These are phyloP conservation scores for Haplosporangium sp. DNA, from an alignment of 371 early-diverging fungal genomes.

Conservation along the genomic window DNA sequence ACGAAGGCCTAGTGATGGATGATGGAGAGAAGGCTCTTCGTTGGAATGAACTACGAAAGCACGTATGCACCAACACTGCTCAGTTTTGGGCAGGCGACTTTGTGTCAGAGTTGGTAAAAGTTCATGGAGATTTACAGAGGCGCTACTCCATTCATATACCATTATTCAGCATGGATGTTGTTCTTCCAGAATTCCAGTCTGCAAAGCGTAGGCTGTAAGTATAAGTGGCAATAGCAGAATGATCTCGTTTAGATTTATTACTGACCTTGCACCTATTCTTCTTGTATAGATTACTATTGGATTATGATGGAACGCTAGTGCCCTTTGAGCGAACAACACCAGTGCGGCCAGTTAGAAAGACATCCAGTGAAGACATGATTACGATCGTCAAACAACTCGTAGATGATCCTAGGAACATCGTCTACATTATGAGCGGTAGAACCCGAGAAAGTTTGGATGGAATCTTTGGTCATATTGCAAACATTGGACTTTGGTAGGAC, in stretches of 20 bases:
- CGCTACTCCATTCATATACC: constrained; percentile 76
- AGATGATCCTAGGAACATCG: constrained; percentile 76
- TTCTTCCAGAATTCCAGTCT: constrained; percentile 60
- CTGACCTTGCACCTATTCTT: background rate
- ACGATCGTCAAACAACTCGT: constrained; percentile 70
- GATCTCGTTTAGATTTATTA: too few species aligned
- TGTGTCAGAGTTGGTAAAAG: constrained; percentile 66
- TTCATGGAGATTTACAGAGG: constrained; percentile 68
- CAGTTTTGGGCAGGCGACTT: constrained; percentile 69
- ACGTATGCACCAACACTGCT: constrained; percentile 82
- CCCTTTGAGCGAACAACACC: constrained; percentile 72
- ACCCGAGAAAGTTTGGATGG: constrained; percentile 79
- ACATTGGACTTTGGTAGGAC: constrained; percentile 80
- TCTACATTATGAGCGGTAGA: constrained; percentile 89
- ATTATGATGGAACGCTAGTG: constrained; percentile 90
- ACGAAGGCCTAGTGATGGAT: constrained; percentile 83
- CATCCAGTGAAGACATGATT: constrained; percentile 59
- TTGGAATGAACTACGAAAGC: constrained; percentile 75
- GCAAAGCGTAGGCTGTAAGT: constrained; percentile 73
- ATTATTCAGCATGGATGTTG: constrained; percentile 56
- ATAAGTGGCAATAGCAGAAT: background rate
- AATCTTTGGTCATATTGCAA: constrained; percentile 79
- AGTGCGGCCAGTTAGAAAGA: constrained; percentile 51
- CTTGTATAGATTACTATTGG: constrained; percentile 70
- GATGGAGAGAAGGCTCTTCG: constrained; percentile 58